Percentiles rank a stretch among this genome's conserved stretches.
Conservation (phyloP, 2,329 filamentous ascomycete species). For the Scedosporium minutisporum region DNA sequence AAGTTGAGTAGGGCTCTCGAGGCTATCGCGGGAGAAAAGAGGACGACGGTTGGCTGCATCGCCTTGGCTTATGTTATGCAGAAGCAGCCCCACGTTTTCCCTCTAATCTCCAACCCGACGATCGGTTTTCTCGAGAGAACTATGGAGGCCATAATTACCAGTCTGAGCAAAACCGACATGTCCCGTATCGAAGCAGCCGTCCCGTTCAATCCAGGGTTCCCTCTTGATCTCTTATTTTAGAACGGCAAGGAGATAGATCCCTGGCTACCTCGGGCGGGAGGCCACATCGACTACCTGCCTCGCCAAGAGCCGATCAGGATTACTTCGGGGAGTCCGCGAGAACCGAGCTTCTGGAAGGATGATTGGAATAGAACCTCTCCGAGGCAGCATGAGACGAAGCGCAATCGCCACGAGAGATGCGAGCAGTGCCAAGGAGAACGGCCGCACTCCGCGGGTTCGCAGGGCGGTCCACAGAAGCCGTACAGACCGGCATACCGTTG, state of each 20-base stretch:
- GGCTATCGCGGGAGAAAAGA: slow-evolving; percentile 37
- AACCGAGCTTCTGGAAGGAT: slow-evolving; percentile 1
- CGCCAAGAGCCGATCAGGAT: neutral
- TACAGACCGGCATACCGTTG: neutral
- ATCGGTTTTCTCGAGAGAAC: slow-evolving; percentile 61
- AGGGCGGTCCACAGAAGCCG: neutral
- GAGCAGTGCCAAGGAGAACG: neutral
- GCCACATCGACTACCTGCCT: slow-evolving; percentile 10
- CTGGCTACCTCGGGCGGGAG: slow-evolving; percentile 20
- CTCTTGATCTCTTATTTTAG: slow-evolving; percentile 47
- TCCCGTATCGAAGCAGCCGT: slow-evolving; percentile 53
- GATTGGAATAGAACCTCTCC: neutral
- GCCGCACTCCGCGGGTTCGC: neutral
- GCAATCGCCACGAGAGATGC: neutral
- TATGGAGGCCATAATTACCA: slow-evolving; percentile 55
- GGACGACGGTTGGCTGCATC: slow-evolving; percentile 22
- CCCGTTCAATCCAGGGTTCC: slow-evolving; percentile 59
- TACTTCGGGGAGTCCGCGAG: neutral
- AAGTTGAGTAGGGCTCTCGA: slow-evolving; percentile 35
- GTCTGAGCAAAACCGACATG: slow-evolving; percentile 52
- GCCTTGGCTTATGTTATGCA: slow-evolving; percentile 66
- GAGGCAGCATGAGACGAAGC: neutral
- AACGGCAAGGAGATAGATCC: slow-evolving; percentile 18
- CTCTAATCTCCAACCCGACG: slow-evolving; percentile 61
- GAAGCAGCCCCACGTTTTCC: slow-evolving; percentile 64